phyloP scores from a whole-genome alignment of 2,329 filamentous ascomycete genomes.

The Penicillium sp. region DNA sequence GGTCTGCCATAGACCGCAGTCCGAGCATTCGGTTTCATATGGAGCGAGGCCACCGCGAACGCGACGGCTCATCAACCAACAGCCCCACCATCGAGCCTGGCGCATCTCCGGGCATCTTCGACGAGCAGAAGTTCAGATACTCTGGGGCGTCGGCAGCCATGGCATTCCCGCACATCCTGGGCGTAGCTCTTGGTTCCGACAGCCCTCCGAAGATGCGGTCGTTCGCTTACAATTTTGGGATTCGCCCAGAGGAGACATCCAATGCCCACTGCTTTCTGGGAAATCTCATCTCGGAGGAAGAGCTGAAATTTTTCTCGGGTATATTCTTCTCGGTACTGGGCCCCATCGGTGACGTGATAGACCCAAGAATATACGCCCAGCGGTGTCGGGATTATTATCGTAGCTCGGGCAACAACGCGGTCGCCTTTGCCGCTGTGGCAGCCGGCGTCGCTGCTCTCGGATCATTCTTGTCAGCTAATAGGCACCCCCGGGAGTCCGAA shows the following conservation, averaged over 20 bases:
- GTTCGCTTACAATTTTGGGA: conserved; percentile 34
- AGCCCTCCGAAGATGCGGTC: conserved; percentile 26
- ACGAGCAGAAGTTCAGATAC: conserved; percentile 28
- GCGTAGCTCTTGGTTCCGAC: conserved; percentile 26
- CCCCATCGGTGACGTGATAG: conserved; percentile 24
- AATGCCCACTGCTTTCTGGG: conserved; percentile 22
- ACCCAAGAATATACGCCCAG: conserved; percentile 26
- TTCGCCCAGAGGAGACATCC: conserved; percentile 31
- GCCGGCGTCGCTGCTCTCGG: conserved; percentile 30
- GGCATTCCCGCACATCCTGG: conserved; percentile 31
- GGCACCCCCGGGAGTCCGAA: conserved; percentile 27
- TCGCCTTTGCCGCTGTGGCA: conserved; percentile 29
- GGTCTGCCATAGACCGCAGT: not conserved
- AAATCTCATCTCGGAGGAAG: conserved; percentile 25
- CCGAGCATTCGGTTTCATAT: too few species aligned
- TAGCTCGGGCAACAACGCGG: conserved; percentile 8
- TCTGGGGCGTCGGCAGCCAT: conserved; percentile 31
- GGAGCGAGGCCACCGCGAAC: too few species aligned
- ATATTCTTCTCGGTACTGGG: conserved; percentile 25
- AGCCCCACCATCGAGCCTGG: too few species aligned
- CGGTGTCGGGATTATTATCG: conserved; percentile 30
- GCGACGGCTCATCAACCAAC: too few species aligned
- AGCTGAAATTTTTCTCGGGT: conserved; percentile 22
- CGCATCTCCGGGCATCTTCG: conserved; percentile 21
- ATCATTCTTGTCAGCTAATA: conserved; percentile 27